These are phyloP conservation scores for Penicillium sp. DNA, from an alignment of 2,329 filamentous ascomycete species.

Conservation along the genomic window DNA sequence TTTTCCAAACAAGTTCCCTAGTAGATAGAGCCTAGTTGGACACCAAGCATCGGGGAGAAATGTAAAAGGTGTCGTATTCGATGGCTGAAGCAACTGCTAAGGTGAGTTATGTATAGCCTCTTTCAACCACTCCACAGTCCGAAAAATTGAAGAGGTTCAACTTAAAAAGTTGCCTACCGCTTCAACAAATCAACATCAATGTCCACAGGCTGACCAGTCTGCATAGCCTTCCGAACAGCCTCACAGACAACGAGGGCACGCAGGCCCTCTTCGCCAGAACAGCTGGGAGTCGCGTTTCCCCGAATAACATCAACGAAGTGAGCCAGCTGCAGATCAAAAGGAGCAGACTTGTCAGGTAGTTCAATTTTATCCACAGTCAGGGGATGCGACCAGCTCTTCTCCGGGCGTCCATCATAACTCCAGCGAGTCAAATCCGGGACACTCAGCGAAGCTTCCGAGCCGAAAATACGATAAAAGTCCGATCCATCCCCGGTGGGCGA, in stretches of 20 bases:
- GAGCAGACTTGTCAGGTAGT: conserved; percentile 33
- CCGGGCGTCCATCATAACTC: conserved; percentile 42
- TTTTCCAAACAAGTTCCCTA: not conserved
- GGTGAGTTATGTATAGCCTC: not conserved
- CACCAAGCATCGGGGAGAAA: not conserved
- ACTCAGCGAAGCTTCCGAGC: conserved; percentile 51
- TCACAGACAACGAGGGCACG: conserved; percentile 54
- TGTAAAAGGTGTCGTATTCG: not conserved
- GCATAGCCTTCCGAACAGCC: conserved; percentile 49
- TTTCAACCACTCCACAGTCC: not conserved
- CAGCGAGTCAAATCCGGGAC: conserved; percentile 54
- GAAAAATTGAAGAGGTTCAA: no score
- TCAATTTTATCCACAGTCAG: conserved; percentile 36
- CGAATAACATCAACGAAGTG: conserved; percentile 53
- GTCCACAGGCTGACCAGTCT: conserved; percentile 36
- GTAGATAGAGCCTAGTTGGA: not conserved
- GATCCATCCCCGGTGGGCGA: conserved; percentile 32
- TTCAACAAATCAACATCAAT: conserved; percentile 17
- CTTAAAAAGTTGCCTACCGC: not conserved
- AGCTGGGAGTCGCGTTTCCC: conserved; percentile 45
- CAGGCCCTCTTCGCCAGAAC: conserved; percentile 51
- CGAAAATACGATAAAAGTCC: conserved; percentile 56
- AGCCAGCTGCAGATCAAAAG: conserved; percentile 54
- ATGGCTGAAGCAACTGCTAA: not conserved
- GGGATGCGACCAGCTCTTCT: conserved; percentile 46